Evolutionary conservation across 331 rosid species (phyloP).

Genomic region (Dryas integrifolia): DNA sequence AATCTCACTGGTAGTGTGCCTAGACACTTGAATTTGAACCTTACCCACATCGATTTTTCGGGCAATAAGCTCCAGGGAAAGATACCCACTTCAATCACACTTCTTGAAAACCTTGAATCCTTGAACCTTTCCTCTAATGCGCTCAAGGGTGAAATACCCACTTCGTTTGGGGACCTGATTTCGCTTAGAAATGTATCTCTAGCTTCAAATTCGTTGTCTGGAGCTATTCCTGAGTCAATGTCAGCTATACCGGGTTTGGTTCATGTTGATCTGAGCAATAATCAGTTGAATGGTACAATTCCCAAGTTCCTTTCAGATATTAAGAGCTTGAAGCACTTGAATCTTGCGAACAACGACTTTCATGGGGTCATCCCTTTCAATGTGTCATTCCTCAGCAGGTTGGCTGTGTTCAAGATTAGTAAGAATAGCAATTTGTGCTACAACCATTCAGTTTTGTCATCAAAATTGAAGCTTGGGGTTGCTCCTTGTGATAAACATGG

Average conservation of each 20-base stretch:
- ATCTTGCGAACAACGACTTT: conserved; percentile 72
- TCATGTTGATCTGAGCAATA: conserved; percentile 90
- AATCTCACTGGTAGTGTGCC: conserved; percentile 81
- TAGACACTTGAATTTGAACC: conserved; percentile 51
- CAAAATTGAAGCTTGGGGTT: conserved; percentile 86
- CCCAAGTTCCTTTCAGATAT: conserved; percentile 76
- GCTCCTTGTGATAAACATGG: conserved; percentile 86
- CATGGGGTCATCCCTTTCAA: conserved; percentile 80
- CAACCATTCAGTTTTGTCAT: conserved; percentile 67
- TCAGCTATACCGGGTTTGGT: conserved; percentile 61
- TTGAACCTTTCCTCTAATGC: conserved; percentile 68
- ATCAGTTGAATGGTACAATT: conserved; percentile 78
- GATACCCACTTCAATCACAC: conserved; percentile 54
- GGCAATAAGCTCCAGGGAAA: conserved; percentile 61
- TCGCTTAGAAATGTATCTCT: conserved; percentile 55
- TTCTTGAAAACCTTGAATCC: conserved; percentile 51
- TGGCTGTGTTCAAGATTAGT: conserved; percentile 57
- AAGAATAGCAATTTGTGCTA: conserved; percentile 72
- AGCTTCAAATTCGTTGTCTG: conserved; percentile 72
- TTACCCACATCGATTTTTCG: conserved; percentile 75
- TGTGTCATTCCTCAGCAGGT: conserved; percentile 42
- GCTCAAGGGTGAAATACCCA: conserved; percentile 61
- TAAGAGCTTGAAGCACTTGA: conserved; percentile 65
- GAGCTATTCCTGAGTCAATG: conserved; percentile 64
- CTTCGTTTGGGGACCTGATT: conserved; percentile 68